A percentile compares a stretch with the other conserved stretches of the same genome.
phyloP scores from a whole-genome alignment of 2,329 filamentous ascomycete species.

The Cephalotrichum gorgonifer region DNA sequence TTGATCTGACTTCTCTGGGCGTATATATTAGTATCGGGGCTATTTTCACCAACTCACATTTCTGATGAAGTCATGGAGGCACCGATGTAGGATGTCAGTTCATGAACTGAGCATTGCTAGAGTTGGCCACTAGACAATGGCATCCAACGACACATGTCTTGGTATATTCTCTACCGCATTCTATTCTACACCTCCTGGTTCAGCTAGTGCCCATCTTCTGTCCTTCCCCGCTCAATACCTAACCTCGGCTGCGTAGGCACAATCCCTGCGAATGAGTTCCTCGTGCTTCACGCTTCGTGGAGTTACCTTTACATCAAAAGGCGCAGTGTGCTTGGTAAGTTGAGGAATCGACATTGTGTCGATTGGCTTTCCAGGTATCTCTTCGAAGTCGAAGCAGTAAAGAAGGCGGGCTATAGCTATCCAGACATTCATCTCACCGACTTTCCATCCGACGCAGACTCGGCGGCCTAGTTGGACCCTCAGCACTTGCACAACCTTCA shows the following conservation, averaged over 20 bases:
- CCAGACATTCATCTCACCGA: background rate
- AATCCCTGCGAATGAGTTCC: background rate
- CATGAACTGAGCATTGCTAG: too few relatives aligned
- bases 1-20: too few relatives aligned
- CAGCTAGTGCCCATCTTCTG: too few relatives aligned
- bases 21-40: too few relatives aligned
- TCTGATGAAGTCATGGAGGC: too few relatives aligned
- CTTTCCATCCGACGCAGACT: background rate
- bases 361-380: background rate
- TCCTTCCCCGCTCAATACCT: background rate
- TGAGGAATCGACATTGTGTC: background rate
- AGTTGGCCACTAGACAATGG: too few relatives aligned
- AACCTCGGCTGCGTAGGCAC: background rate
- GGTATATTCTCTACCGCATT: too few relatives aligned
- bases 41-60: too few relatives aligned
- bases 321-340: background rate
- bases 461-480: background rate
- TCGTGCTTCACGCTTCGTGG: background rate
- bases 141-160: too few relatives aligned
- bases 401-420: background rate
- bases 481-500: too few relatives aligned
- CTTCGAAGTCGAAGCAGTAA: background rate
- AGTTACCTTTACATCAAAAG: background rate
- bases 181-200: too few relatives aligned
- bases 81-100: too few relatives aligned